These are phyloP conservation scores for Botrytis squamosa DNA, from an alignment of 2,329 filamentous ascomycete genomes.

Conservation along the genomic window DNA sequence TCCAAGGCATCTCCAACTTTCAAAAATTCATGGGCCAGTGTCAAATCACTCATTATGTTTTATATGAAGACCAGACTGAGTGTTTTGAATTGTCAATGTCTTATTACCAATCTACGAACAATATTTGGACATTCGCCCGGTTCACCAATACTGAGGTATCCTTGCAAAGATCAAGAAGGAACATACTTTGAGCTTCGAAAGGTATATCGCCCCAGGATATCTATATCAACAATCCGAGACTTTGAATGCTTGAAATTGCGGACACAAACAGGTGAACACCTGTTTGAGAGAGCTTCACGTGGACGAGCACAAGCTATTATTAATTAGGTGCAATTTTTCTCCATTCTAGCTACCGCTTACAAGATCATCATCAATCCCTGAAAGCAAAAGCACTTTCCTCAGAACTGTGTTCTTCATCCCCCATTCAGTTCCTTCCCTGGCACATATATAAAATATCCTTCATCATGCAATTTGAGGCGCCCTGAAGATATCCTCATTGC, in stretches of 20 bases:
- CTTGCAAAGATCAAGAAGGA: too few relatives aligned
- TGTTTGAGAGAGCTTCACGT: not conserved
- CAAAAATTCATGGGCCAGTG: not conserved
- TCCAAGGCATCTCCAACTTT: not conserved
- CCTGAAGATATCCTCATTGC: not conserved
- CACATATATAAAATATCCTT: not conserved
- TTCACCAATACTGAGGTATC: not conserved
- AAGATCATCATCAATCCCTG: not conserved
- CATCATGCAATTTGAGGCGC: not conserved
- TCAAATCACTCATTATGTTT: not conserved
- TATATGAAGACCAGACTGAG: fast-evolving
- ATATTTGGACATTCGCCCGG: fast-evolving
- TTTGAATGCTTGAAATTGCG: not conserved
- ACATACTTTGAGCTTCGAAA: too few relatives aligned
- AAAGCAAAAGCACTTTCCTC: not conserved
- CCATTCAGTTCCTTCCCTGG: not conserved
- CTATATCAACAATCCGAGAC: not conserved
- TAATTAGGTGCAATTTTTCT: not conserved
- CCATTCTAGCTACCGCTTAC: not conserved
- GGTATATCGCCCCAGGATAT: not conserved
- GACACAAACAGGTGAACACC: not conserved
- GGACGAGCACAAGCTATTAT: not conserved
- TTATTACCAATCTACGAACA: not conserved
- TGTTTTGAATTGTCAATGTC: not conserved
- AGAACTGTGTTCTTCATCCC: too few relatives aligned